Evolutionary conservation across 768 basidiomycete species (phyloP).

Genomic region (Nidula microcarpa): DNA sequence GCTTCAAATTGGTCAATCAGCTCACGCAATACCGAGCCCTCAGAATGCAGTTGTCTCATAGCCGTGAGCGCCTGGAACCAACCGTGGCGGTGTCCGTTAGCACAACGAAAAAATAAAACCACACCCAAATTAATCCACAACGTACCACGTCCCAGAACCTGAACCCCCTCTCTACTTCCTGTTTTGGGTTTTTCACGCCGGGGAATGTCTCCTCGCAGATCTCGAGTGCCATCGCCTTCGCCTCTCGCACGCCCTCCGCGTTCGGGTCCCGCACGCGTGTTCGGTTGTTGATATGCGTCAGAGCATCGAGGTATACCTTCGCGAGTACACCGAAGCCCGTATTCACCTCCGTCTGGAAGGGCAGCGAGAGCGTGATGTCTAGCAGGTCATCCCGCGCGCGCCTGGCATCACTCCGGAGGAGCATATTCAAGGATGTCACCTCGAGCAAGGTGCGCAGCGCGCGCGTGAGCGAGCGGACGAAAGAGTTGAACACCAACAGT

Average conservation of each 20-base stretch:
- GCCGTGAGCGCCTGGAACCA: conserved; percentile 70
- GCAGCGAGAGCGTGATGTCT: conserved; percentile 88
- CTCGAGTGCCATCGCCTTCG: conserved; percentile 83
- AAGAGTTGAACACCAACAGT: conserved; percentile 96
- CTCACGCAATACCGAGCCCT: conserved; percentile 77
- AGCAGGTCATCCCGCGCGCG: conserved; percentile 86
- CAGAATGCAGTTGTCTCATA: conserved; percentile 85
- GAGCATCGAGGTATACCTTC: conserved; percentile 93
- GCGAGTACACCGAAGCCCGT: conserved; percentile 97
- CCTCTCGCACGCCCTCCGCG: conserved; percentile 75
- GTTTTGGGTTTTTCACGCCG: conserved; percentile 82
- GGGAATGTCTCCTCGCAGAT: conserved; percentile 94
- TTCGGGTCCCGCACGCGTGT: conserved; percentile 74
- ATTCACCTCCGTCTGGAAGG: conserved; percentile 95
- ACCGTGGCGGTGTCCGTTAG: not conserved
- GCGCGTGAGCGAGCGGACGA: conserved; percentile 87
- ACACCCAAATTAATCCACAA: conserved; percentile 16
- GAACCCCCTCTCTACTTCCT: conserved; percentile 94
- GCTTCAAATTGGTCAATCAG: conserved; percentile 95
- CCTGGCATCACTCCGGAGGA: conserved; percentile 85
- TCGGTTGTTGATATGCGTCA: conserved; percentile 83
- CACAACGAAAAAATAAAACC: conserved; percentile 4
- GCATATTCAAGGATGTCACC: conserved; percentile 88
- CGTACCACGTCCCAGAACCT: conserved; percentile 98
- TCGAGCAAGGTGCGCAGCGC: conserved; percentile 89